Percentiles rank a stretch among this genome's conserved stretches.
Conservation (phyloP, 2,329 filamentous ascomycete genomes). For the Ophiocordyceps unilateralis region DNA sequence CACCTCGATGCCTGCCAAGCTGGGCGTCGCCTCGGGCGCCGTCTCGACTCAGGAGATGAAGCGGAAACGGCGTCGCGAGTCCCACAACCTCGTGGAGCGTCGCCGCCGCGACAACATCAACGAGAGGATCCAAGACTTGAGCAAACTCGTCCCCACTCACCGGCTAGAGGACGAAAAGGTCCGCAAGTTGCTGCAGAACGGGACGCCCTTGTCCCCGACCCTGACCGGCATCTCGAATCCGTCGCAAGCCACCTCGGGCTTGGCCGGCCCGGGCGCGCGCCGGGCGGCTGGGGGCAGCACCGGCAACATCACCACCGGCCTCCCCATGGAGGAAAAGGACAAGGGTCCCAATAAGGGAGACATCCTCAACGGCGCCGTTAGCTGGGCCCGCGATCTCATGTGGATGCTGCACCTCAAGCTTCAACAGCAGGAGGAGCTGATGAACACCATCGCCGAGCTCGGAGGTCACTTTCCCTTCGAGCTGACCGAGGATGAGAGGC, state of each 20-base stretch:
- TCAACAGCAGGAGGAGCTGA: constrained; percentile 76
- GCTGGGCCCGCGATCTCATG: constrained; percentile 95
- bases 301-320: constrained; percentile 77
- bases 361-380: constrained; percentile 90
- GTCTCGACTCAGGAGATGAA: constrained; percentile 85
- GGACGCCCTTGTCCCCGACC: constrained; percentile 73
- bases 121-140: constrained; percentile 91
- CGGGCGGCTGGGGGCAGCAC: constrained; percentile 53
- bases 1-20: constrained; percentile 78
- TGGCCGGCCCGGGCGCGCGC: constrained; percentile 70
- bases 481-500: constrained; percentile 76
- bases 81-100: constrained; percentile 91
- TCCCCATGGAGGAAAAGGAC: constrained; percentile 92
- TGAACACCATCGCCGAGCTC: constrained; percentile 54
- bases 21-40: constrained; percentile 34
- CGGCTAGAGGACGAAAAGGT: constrained; percentile 94
- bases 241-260: constrained; percentile 66
- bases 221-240: constrained; percentile 53
- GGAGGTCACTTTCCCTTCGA: constrained; percentile 67
- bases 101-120: constrained; percentile 96
- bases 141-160: constrained; percentile 79
- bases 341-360: constrained; percentile 98
- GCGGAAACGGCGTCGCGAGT: constrained; percentile 76
- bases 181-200: constrained; percentile 84
- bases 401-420: constrained; percentile 87